Evolutionary conservation across 768 basidiomycete species (phyloP), one percentile per base, ranked within the genome.

Genomic region (Atractiella rhizophila): DNA sequence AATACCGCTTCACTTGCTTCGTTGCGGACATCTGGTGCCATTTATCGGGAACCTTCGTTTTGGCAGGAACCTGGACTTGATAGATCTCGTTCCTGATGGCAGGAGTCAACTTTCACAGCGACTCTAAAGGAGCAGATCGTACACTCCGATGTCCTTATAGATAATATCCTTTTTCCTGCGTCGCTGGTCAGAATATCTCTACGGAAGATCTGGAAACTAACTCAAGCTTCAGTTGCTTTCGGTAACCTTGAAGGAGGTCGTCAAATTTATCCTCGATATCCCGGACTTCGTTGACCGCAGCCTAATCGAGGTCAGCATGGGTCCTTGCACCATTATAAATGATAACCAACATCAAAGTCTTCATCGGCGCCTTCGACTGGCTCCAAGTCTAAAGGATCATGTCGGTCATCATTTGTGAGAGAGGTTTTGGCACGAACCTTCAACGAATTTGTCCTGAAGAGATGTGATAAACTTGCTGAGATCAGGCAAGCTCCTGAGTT

Each of bases 321-420:
- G 26, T 18, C 19, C 13, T 2, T 19, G 18, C n/a, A n/a, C n/a
- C n/a, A n/a, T n/a, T n/a, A n/a, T n/a, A n/a, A 6, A n/a, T n/a
- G n/a, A n/a, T n/a, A n/a, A 16, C 34, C 28, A 13, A 36, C 65
- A 55, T 96, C 88, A 50, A 81, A 94, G 30, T 64, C 71, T 20
- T 74, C 70, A 49, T 94, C 82, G 51, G 78, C 78, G 19, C 85
- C 86, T n/a, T 69, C 64, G 39, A 67, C 65, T 2, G 91, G 91
- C 15, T 80, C 60, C 2, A 96, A 66, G 47, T 18, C 13, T 69
- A 24, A 34, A 28, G 35, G 16, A 59, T 73, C 73, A 37, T 73
- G 71, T 2, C 68, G 66, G 35, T 62, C 42, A 13, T 35, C 45
- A 23, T 51, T 48, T 47, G 35, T 27, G 7, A 18, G 4, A 13